phyloP scores from a whole-genome alignment of 495 filamentous ascomycete species.

The Penicillium roqueforti region DNA sequence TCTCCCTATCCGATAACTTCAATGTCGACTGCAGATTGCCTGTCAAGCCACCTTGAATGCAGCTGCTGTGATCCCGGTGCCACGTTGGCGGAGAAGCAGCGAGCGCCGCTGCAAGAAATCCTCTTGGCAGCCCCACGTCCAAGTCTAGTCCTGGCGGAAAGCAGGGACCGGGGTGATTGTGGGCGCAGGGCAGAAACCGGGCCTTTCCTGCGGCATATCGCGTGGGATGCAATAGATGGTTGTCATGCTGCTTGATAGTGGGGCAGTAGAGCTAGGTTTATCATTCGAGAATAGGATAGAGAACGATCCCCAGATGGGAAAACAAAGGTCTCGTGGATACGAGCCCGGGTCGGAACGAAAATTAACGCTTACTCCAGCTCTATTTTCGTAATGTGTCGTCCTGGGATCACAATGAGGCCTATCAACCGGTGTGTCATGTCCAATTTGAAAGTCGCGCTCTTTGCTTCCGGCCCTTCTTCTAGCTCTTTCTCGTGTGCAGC shows the following conservation, averaged over 20 bases:
- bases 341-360: conserved; percentile 15
- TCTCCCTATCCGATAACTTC: background rate
- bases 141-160: conserved; percentile 10
- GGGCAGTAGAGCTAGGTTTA: conserved; percentile 2
- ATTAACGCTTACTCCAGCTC: conserved; percentile 66
- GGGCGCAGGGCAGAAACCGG: conserved; percentile 9
- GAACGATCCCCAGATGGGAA: conserved; percentile 13
- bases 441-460: conserved; percentile 44
- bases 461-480: conserved; percentile 25
- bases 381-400: conserved; percentile 78
- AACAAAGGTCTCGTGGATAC: conserved; percentile 23
- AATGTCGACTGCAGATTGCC: conserved; percentile 7
- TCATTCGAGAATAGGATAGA: conserved; percentile 10
- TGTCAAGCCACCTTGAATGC: conserved; percentile 15
- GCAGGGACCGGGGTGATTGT: conserved; percentile 6
- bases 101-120: conserved; percentile 5
- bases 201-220: conserved; percentile 4
- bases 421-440: conserved; percentile 82
- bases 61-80: conserved; percentile 18
- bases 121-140: conserved; percentile 18
- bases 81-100: conserved; percentile 16
- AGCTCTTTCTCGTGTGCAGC: conserved; percentile 28
- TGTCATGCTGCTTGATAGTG: background rate
- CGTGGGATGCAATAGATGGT: background rate
- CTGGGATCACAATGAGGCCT: conserved; percentile 86